Base-by-base conservation (phyloP, 257 asterid genomes). In the Oldenlandia corymbosa region DNA sequence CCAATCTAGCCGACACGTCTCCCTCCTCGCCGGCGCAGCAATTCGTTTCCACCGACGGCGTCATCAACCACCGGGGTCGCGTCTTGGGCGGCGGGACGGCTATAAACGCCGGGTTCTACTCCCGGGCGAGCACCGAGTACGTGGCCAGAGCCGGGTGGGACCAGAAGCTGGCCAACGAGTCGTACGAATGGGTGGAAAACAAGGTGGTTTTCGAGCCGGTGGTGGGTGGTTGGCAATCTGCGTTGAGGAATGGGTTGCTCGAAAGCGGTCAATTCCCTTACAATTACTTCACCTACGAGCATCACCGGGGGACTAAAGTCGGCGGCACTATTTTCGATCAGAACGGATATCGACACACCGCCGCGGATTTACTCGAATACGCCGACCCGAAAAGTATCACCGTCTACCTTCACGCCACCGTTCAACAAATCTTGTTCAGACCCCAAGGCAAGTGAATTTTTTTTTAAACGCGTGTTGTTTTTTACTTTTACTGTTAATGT, bases 31-130 rank as follows among this genome's bases (percentile, higher is more conserved):
- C 90, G 20, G 53, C 96, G 0, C 96, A 91, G 71, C 69, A 43
- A 9, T 91, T 91, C 57, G 69, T 84, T 60, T 91, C 97, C 34
- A 83, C 86, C 0, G 96, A 91, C 53, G 97, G 96, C 10, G 96
- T 91, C 4, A 62, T 74, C 84, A 88, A 84, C 84, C 85, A 81
- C 81, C 83, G 98, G 0, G 94, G 72, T 5, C 85, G 96, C 14
- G 78, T 91, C 0, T 45, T 91, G 36, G 98, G 96, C 23, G 98
- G 98, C 1, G 72, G 94, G 63, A 75, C 94, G 10, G 86, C 94
- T 53, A 61, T 91, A 62, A 91, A 91, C 65, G 96, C 90, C 0
- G 98, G 98, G 26, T 91, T 88, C 78, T 88, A 72, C 80, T 57
- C 90, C 1, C 65, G 88, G 66, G 96, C 98, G 0, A 69, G 81